These are phyloP conservation scores for Desmodesmus armatus DNA, from an alignment of 139 green algal species.

Conservation along the genomic window DNA sequence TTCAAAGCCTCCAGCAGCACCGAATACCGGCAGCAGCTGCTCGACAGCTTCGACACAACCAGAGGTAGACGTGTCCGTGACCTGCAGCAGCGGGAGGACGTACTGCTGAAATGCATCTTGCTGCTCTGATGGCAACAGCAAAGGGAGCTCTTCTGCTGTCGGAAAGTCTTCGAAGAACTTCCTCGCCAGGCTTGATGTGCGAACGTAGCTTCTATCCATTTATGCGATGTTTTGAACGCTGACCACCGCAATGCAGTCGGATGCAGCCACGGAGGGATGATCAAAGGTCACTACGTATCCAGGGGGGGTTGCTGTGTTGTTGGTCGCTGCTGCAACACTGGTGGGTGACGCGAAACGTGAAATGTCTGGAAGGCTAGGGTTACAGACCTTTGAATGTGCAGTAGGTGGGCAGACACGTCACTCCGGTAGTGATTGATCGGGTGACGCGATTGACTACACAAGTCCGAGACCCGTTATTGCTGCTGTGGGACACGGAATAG, in stretches of 20 bases:
- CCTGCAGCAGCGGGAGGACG: slow-evolving; percentile 3
- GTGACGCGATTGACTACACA: too few relatives aligned
- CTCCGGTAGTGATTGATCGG: too few relatives aligned
- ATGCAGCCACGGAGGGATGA: not conserved
- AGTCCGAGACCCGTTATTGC: too few relatives aligned
- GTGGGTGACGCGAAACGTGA: not conserved
- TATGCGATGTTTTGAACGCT: not conserved
- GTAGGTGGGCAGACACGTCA: too few relatives aligned
- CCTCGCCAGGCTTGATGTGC: not conserved
- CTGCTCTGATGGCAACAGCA: not conserved
- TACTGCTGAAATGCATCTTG: not conserved
- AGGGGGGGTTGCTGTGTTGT: not conserved
- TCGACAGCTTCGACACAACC: not conserved
- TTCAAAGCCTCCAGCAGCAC: not conserved
- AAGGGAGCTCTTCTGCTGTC: slow-evolving; percentile 1
- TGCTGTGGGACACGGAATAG: too few relatives aligned
- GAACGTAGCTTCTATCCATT: slow-evolving; percentile 17
- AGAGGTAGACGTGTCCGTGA: not conserved
- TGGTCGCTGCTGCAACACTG: not conserved
- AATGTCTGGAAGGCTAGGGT: not conserved
- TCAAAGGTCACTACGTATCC: not conserved
- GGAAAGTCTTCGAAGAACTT: slow-evolving; percentile 39
- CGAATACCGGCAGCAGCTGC: not conserved
- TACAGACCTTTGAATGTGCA: not conserved
- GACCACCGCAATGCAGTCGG: not conserved